Evolutionary conservation across 2,329 filamentous ascomycete genomes (phyloP), one percentile per base, ranked within the genome.

Genomic region (Colletotrichum cuscutae): DNA sequence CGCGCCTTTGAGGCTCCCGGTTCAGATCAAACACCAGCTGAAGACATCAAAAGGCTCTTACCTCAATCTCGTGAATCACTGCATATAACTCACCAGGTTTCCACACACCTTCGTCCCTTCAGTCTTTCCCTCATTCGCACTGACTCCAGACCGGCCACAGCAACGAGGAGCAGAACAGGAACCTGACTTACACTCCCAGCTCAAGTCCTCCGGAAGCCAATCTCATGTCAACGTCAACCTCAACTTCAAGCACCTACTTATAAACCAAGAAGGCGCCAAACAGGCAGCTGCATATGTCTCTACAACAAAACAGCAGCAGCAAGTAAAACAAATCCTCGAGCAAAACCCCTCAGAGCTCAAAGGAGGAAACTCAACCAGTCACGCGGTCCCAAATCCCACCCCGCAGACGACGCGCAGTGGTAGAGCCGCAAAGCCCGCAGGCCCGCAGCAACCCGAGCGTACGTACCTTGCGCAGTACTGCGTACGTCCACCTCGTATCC

Each of bases 401-500:
- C 19, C 11, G 42, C 42, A 49, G 7, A 49, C 42, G 19, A 49
- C 42, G 19, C 19, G 42, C 19, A 22, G 42, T 49, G 12, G 32
- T 12, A 22, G 42, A 49, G 42, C 8, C 19, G 42, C 42, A 49
- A 42, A 19, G 37, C 37, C 37, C 37, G 19, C 37, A 42, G 6
- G 37, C 37, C 19, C 42, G 42, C 42, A 49, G 42, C 42, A 46
- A 49, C 15, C 19, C 42, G n/a, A 49, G 42, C 42, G 42, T 35
- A 35, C 32, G 12, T 35, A 32, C 30, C 9, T 32, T 2, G 9
- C 28, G 28, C 28, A 30, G 28, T 30, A 42, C 59, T 37, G 59
- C 59, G 37, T 52, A 15, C 26, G 32, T 13, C 30, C 15, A 15
- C 9, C 42, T 42, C 15, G 65, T 60, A 63, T 54, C 69, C 30